Base-by-base conservation (phyloP, 1,139 yeast genomes). In the Suhomyces ambrosiae region DNA sequence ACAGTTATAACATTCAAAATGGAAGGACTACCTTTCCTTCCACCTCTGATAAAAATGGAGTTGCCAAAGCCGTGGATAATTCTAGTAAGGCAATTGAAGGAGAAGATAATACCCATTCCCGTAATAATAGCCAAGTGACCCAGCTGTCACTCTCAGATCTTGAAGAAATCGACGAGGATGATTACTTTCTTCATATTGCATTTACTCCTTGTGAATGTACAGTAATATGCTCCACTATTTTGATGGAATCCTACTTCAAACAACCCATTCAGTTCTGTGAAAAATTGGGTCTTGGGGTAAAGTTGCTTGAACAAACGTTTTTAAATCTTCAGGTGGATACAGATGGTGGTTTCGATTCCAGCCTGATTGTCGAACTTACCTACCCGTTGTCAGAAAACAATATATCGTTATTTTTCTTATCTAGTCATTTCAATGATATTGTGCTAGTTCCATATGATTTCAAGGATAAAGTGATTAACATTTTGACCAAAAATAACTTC, bases 351-450 rank as follows among this genome's bases (percentile, higher is more conserved):
- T 73, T 69, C 47, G 79, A 66, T 48, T 60, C 71, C 40, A 80
- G 80, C 25, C 63, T 74, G 27, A 80, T 82, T 7, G 54, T 82
- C 36, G 78, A 77, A 41, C 60, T 82, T 21, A 80, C 86, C 1
- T 68, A 71, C 35, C 89, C 89, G 3, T 61, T 82, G 14, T 74
- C 85, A 0, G 67, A 70, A 25, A 79, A 80, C 35, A 69, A 69
- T 11, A 79, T 82, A 23, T 71, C 87, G 3, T 64, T 82, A 23
- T 81, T 80, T 52, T 82, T 82, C 57, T 58, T 82, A 27, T 76
- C 83, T 10, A 79, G 83, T 27, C 84, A 82, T 58, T 81, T 79
- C 50, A 74, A 82, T 35, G 86, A 82, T 56, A 76, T 79, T 33
- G 84, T 82, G n/a, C 63, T 82, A 27, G 71, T 82, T 12, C 88